Evolutionary conservation across 129 eudicot species (phyloP).

Genomic region (Pseudognaphalium luteoalbum): DNA sequence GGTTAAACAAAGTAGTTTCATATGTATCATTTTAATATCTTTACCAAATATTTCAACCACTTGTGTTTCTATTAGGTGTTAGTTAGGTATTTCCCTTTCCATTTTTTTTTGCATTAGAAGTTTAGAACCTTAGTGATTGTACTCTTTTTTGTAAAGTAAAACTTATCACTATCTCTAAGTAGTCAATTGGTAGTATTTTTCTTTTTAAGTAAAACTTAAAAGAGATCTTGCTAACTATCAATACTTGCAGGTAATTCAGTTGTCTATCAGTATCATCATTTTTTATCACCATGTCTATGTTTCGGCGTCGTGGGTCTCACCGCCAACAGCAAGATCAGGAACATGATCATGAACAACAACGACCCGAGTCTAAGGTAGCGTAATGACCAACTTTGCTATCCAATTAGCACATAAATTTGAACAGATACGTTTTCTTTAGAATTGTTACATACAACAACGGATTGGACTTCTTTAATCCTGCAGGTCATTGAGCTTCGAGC

Average conservation of each 20-base stretch:
- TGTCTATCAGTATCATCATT: neutral
- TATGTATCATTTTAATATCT: neutral
- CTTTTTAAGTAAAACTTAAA: neutral
- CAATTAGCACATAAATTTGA: neutral
- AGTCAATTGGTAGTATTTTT: neutral
- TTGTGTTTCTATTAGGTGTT: neutral
- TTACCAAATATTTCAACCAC: neutral
- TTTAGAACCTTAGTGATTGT: slow-evolving; percentile 1
- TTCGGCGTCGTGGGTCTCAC: slow-evolving; percentile 53
- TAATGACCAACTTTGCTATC: neutral
- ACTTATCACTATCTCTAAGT: neutral
- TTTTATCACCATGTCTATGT: slow-evolving; percentile 39
- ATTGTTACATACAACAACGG: neutral
- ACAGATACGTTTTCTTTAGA: neutral
- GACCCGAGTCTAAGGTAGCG: slow-evolving; percentile 53
- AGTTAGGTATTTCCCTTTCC: slow-evolving; percentile 15
- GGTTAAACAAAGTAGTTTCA: neutral
- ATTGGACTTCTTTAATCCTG: slow-evolving; percentile 12
- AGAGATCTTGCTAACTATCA: neutral
- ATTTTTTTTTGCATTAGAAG: neutral
- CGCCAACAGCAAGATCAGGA: slow-evolving; percentile 45
- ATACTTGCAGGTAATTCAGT: slow-evolving; percentile 4
- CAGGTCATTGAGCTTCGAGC: slow-evolving; percentile 64
- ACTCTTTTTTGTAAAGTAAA: neutral
- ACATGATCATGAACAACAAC: slow-evolving; percentile 41